Conservation (phyloP, 345 rosid genomes). For the Garcia nutans region DNA sequence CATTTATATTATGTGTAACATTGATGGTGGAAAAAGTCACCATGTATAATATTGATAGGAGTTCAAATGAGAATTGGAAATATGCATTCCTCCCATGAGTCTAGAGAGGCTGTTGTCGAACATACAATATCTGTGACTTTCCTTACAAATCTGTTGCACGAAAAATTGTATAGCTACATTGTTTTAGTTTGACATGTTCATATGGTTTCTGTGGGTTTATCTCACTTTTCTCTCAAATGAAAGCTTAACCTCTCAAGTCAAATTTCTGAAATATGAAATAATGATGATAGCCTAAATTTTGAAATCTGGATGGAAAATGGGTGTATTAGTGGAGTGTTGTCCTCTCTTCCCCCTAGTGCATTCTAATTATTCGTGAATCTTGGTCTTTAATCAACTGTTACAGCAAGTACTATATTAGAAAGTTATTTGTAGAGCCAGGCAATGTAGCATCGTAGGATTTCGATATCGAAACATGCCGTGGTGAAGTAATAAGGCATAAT, state of each 20-base stretch:
- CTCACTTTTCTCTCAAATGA: neutral
- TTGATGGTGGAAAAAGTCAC: neutral
- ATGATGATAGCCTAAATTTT: neutral
- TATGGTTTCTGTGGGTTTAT: neutral
- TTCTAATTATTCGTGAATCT: neutral
- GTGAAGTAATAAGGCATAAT: neutral
- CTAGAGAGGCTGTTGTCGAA: neutral
- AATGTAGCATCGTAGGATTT: neutral
- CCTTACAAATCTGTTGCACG: neutral
- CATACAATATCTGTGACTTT: neutral
- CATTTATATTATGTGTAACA: neutral
- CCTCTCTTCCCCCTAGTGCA: neutral
- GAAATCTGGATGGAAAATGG: neutral
- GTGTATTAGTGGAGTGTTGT: neutral
- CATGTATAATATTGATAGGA: neutral
- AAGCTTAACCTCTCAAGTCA: neutral
- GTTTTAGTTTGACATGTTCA: neutral
- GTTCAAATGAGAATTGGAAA: neutral
- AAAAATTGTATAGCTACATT: neutral
- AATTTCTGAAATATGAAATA: neutral
- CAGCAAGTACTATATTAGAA: neutral
- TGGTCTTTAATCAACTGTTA: neutral
- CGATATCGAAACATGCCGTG: neutral
- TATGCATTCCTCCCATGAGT: neutral
- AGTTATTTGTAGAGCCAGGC: neutral